phyloP scores from a whole-genome alignment of 2,329 filamentous ascomycete genomes.

The Botryotinia calthae region DNA sequence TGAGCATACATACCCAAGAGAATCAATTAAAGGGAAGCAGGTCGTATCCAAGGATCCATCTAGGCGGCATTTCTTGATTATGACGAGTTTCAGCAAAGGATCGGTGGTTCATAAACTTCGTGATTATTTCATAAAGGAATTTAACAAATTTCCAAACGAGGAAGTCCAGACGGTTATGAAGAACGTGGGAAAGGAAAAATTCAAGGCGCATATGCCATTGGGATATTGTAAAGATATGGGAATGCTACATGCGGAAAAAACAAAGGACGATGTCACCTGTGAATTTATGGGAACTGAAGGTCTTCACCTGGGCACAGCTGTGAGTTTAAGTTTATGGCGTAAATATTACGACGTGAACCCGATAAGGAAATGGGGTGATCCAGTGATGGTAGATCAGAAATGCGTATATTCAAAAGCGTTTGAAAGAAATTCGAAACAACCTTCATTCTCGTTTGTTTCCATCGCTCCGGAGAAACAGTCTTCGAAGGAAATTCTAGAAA shows the following conservation, averaged over 20 bases:
- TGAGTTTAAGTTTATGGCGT: background rate
- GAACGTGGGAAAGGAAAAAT: background rate
- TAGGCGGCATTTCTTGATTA: background rate
- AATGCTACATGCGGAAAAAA: background rate
- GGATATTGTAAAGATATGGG: background rate
- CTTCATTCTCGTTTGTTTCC: conserved; percentile 5
- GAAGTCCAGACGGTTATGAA: background rate
- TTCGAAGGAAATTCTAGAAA: background rate
- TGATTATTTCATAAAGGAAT: background rate
- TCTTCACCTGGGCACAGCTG: background rate
- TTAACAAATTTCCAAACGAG: background rate
- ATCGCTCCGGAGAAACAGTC: background rate
- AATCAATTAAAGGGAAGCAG: no score
- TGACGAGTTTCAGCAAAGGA: background rate
- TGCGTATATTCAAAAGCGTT: background rate
- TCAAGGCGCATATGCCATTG: background rate
- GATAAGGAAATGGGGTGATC: background rate
- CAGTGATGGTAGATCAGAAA: background rate
- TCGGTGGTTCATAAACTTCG: background rate
- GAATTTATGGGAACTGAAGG: background rate
- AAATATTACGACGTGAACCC: background rate
- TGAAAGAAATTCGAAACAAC: background rate
- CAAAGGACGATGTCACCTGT: background rate
- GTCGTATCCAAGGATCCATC: background rate
- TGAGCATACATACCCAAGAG: background rate